Percentiles rank a stretch among this genome's conserved stretches.
Evolutionary conservation across 2,329 filamentous ascomycete genomes (phyloP).

Genomic region (Byssochlamys sp.): DNA sequence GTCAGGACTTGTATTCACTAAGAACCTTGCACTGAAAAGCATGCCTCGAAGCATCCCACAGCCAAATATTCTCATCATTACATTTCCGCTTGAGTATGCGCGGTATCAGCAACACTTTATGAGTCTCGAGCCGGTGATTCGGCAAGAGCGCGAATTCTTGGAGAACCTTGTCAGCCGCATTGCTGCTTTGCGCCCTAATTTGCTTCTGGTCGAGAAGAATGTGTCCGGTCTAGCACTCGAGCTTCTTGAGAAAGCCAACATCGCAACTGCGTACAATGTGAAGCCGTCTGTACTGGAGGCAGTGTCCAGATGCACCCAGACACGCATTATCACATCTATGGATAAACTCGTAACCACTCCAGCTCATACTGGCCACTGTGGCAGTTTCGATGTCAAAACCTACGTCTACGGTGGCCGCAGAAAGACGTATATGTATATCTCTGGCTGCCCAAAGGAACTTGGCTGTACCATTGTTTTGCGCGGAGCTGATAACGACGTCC

Average conservation of each 20-base stretch:
- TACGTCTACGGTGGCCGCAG: constrained; percentile 76
- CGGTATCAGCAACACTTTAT: constrained; percentile 91
- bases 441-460: constrained; percentile 77
- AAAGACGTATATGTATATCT: constrained; percentile 93
- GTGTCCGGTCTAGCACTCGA: constrained; percentile 85
- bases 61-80: constrained; percentile 82
- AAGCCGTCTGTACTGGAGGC: constrained; percentile 93
- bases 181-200: constrained; percentile 69
- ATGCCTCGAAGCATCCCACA: constrained; percentile 80
- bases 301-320: constrained; percentile 83
- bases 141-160: constrained; percentile 89
- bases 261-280: constrained; percentile 91
- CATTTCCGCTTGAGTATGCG: constrained; percentile 92
- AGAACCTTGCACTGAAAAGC: constrained; percentile 89
- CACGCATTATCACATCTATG: constrained; percentile 84
- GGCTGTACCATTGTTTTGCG: constrained; percentile 90
- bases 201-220: constrained; percentile 84
- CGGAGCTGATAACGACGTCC: constrained; percentile 60
- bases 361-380: constrained; percentile 68
- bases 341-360: constrained; percentile 76
- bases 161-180: constrained; percentile 87
- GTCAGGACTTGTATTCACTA: constrained; percentile 92
- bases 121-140: constrained; percentile 92
- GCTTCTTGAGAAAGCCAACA: constrained; percentile 76
- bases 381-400: constrained; percentile 88